Conservation (phyloP, 768 basidiomycete genomes). For the Psilocybe subaeruginosa region DNA sequence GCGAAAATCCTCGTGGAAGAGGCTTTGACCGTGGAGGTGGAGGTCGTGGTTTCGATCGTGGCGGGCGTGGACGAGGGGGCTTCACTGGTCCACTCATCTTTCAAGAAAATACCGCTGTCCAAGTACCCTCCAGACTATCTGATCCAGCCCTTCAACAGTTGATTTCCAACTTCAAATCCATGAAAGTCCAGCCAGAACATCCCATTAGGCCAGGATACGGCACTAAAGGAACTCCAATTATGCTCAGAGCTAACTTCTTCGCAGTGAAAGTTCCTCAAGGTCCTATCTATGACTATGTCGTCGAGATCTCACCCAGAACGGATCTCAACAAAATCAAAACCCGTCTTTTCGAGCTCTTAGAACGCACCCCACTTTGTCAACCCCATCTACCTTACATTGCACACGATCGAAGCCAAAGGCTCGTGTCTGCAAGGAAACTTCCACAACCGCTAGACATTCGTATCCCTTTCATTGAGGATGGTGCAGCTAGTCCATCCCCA, state of each 20-base stretch:
- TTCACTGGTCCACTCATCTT: slow-evolving; percentile 38
- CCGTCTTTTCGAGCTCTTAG: slow-evolving; percentile 60
- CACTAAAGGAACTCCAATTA: slow-evolving; percentile 48
- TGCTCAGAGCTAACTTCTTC: slow-evolving; percentile 67
- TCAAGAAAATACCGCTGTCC: slow-evolving; percentile 34
- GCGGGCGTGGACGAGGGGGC: slow-evolving; percentile 30
- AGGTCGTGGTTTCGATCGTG: slow-evolving; percentile 23
- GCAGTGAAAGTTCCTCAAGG: slow-evolving; percentile 49
- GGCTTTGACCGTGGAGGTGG: slow-evolving; percentile 22
- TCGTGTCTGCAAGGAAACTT: slow-evolving; percentile 48
- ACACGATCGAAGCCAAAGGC: slow-evolving; percentile 49
- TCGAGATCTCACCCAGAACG: slow-evolving; percentile 51
- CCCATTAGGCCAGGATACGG: slow-evolving; percentile 65
- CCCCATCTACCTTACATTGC: slow-evolving; percentile 49
- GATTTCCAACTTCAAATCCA: slow-evolving; percentile 38
- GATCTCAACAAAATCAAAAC: slow-evolving; percentile 45
- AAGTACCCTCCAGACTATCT: slow-evolving; percentile 38
- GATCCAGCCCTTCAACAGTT: slow-evolving; percentile 37
- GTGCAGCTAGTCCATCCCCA: slow-evolving; percentile 34
- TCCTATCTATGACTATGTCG: slow-evolving; percentile 57
- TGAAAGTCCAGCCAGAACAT: slow-evolving; percentile 33
- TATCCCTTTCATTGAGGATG: slow-evolving; percentile 46
- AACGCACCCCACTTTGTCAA: slow-evolving; percentile 36
- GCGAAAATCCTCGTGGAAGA: slow-evolving; percentile 25
- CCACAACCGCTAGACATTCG: slow-evolving; percentile 46